These are phyloP conservation scores for Paraphaeosphaeria minitans DNA, from an alignment of 2,329 filamentous ascomycete species.

Conservation along the genomic window DNA sequence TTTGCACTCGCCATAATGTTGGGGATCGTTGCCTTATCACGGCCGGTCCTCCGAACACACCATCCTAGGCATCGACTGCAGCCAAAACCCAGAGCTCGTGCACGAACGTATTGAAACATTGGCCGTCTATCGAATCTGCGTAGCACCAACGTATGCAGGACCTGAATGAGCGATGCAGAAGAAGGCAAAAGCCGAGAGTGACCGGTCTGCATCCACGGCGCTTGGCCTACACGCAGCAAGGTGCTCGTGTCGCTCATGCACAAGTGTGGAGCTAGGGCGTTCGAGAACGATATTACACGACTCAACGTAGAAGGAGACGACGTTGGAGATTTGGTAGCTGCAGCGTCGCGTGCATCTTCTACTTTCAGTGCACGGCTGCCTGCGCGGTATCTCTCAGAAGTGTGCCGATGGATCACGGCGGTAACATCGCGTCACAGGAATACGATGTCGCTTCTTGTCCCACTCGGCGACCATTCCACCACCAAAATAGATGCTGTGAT, in stretches of 20 bases:
- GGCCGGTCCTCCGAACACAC: background rate
- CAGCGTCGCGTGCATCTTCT: background rate
- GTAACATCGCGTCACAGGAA: background rate
- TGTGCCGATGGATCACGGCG: background rate
- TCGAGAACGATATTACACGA: background rate
- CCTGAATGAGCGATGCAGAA: background rate
- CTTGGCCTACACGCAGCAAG: background rate
- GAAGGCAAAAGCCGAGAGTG: background rate
- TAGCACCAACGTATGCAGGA: background rate
- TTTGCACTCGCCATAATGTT: background rate
- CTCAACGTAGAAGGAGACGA: background rate
- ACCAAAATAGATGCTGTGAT: background rate
- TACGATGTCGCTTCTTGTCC: background rate
- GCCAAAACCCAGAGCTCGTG: background rate
- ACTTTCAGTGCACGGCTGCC: background rate
- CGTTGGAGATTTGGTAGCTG: background rate
- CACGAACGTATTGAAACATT: background rate
- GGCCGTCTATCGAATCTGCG: constrained; percentile 3
- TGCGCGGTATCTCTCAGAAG: background rate
- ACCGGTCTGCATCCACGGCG: background rate
- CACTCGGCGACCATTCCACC: background rate
- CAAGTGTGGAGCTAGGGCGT: background rate
- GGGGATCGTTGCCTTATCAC: background rate
- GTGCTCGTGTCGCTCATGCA: background rate
- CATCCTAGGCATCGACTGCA: background rate